A percentile compares a stretch with the other conserved stretches of the same genome.
Evolutionary conservation across 1,139 yeast species (phyloP).

Genomic region (Yamadazyma triangularis): DNA sequence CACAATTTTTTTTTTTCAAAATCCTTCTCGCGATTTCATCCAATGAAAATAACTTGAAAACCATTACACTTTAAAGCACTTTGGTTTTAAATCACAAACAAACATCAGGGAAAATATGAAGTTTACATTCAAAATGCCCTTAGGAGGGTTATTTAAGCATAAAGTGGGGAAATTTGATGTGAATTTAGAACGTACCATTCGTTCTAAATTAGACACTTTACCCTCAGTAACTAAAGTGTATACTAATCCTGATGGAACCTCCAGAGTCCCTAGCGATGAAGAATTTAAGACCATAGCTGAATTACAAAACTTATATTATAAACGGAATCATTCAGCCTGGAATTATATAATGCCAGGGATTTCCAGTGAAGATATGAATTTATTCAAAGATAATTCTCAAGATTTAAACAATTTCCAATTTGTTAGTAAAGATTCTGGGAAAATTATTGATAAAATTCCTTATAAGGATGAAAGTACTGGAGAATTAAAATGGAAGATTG

Average conservation of each 20-base stretch:
- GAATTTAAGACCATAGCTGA: conserved; percentile 75
- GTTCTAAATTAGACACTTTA: conserved; percentile 42
- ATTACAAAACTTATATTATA: conserved; percentile 57
- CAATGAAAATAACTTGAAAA: conserved; percentile 17
- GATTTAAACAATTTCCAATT: conserved; percentile 60
- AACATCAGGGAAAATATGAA: conserved; percentile 21
- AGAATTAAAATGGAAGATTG: conserved; percentile 73
- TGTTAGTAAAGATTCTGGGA: conserved; percentile 58
- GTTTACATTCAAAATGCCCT: conserved; percentile 42
- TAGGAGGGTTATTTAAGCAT: conserved; percentile 35
- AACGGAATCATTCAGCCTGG: conserved; percentile 57
- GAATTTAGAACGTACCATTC: conserved; percentile 40
- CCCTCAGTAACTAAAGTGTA: conserved; percentile 58
- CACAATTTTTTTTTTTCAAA: too few relatives aligned
- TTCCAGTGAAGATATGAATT: conserved; percentile 51
- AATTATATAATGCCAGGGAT: conserved; percentile 56
- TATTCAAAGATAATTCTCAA: conserved; percentile 59
- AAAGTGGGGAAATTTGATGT: conserved; percentile 38
- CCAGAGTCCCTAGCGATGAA: conserved; percentile 64
- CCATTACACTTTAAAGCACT: conserved; percentile 2
- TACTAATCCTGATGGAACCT: conserved; percentile 74
- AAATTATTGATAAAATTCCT: conserved; percentile 79
- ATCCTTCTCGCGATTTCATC: conserved; percentile 8
- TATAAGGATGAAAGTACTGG: conserved; percentile 77
- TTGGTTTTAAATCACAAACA: conserved; percentile 1